Percentiles rank a stretch among this genome's conserved stretches.
Evolutionary conservation across 352 stramenopile genomes (phyloP).

Genomic region (Phytophthora colocasiae): DNA sequence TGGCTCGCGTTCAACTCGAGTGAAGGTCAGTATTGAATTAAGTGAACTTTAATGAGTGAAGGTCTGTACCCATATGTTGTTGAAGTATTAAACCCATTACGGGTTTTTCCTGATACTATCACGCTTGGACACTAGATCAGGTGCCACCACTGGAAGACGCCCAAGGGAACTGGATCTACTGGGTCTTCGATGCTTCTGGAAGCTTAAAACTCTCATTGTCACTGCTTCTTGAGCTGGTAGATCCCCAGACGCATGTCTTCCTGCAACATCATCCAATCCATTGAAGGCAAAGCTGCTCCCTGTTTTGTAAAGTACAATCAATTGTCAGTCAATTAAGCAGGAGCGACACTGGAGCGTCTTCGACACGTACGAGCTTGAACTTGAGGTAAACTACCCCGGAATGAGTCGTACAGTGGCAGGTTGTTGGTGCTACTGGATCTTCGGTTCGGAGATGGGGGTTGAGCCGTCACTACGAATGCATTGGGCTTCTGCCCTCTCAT

Average conservation of each 20-base stretch:
- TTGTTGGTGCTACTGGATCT: constrained; percentile 31
- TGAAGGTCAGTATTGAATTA: not conserved
- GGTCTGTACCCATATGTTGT: no score
- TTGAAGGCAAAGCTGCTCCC: constrained; percentile 48
- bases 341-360: not conserved
- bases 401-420: constrained; percentile 24
- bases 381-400: constrained; percentile 22
- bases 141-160: constrained; percentile 3
- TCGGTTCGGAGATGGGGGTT: constrained; percentile 19
- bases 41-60: no score
- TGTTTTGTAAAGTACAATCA: constrained; percentile 7
- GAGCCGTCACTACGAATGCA: constrained; percentile 21
- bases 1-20: not conserved
- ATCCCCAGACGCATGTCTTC: constrained; percentile 22
- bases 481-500: constrained; percentile 11
- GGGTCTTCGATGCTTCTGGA: constrained; percentile 30
- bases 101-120: constrained; percentile 8
- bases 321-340: constrained; percentile 7
- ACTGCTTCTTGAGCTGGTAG: constrained; percentile 32
- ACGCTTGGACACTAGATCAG: constrained; percentile 15
- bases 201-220: constrained; percentile 47
- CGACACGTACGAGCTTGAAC: constrained; percentile 30
- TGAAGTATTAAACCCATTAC: not conserved
- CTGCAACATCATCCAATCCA: constrained; percentile 22
- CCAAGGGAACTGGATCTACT: constrained; percentile 33